phyloP scores from a whole-genome alignment of 2,329 filamentous ascomycete species.

The Penicillium sp. region DNA sequence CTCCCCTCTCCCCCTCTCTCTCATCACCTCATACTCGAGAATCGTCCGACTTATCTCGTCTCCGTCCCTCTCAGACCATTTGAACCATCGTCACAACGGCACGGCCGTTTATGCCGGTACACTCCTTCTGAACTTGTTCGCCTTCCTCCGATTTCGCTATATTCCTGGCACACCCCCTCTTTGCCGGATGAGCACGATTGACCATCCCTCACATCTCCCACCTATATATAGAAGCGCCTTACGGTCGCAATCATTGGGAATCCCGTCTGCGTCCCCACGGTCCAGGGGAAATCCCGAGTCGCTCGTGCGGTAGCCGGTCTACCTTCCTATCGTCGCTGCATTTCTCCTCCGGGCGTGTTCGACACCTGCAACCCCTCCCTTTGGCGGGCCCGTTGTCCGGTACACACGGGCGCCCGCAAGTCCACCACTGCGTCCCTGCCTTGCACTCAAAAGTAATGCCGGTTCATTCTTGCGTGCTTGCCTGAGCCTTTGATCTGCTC shows the following conservation, averaged over 20 bases:
- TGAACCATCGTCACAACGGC: conserved; percentile 1
- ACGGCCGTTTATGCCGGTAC: conserved; percentile 7
- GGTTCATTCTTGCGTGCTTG: conserved; percentile 22
- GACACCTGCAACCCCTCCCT: conserved; percentile 1
- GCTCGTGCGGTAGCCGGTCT: conserved; percentile 32
- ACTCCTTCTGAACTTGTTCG: conserved; percentile 12
- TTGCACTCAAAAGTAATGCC: conserved; percentile 27
- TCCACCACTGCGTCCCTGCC: conserved; percentile 15
- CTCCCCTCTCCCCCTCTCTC: conserved; percentile 2
- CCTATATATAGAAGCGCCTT: conserved; percentile 15
- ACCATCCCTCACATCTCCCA: conserved; percentile 7
- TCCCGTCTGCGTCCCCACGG: conserved; percentile 12
- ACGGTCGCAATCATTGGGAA: conserved; percentile 10
- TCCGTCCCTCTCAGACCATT: background rate
- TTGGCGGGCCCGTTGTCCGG: conserved; percentile 23
- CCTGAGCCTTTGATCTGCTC: conserved; percentile 22
- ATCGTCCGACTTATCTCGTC: background rate
- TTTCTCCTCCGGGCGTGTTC: background rate
- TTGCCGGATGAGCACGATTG: conserved; percentile 2
- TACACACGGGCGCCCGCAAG: conserved; percentile 17
- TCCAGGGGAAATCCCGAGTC: conserved; percentile 12
- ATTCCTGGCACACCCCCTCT: background rate
- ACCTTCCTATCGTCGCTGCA: conserved; percentile 12
- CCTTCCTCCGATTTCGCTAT: conserved; percentile 3
- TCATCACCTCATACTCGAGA: conserved; percentile 2